Base-by-base conservation (phyloP, 139 green algal genomes). In the Chlorella sp. region DNA sequence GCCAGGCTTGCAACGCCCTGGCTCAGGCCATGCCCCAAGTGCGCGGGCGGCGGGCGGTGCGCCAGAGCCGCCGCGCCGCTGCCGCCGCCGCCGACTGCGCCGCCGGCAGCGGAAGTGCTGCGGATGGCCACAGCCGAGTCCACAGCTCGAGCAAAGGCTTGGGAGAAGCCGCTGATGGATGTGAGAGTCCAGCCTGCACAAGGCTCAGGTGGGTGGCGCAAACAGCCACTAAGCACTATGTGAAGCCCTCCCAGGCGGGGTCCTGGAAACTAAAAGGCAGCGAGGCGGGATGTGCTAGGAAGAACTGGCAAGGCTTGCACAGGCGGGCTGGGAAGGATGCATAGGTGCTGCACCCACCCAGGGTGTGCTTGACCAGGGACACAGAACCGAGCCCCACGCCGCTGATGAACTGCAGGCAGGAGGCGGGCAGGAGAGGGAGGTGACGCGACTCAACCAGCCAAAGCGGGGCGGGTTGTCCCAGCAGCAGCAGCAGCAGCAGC, bases 361-460 rank as follows among this genome's bases (percentile, higher is more conserved):
- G 92, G 16, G 95, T 74, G 70, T 95, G 86, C 38, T 78, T 79
- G 51, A 93, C 73, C n/a, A 96, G 62, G 2, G 92, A 93, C 9
- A 84, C 89, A 0, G 90, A 87, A 26, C 92, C 92, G 30, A 68
- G 63, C 18, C 93, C 93, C n/a, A 95, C 25, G 18, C 93, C 91
- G 16, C 84, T 51, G 18, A 96, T 64, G 73, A 95, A 95, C 70
- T 87, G 44, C 44, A 9, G 44, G 44, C 44, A 51, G 44, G 9
- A 9, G 9, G 44, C 44, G 44, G 44, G 44, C 44, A 51, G 44
- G 44, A 9, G 44, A 51, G 6, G 44, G 7, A n/a, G n/a, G n/a
- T n/a, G n/a, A n/a, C n/a, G n/a, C n/a, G n/a, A n/a, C n/a, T n/a
- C n/a, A n/a, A n/a, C n/a, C n/a, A n/a, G n/a, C n/a, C n/a, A n/a